Conservation (phyloP, 2,329 filamentous ascomycete genomes). For the Alternaria conjuncta region DNA sequence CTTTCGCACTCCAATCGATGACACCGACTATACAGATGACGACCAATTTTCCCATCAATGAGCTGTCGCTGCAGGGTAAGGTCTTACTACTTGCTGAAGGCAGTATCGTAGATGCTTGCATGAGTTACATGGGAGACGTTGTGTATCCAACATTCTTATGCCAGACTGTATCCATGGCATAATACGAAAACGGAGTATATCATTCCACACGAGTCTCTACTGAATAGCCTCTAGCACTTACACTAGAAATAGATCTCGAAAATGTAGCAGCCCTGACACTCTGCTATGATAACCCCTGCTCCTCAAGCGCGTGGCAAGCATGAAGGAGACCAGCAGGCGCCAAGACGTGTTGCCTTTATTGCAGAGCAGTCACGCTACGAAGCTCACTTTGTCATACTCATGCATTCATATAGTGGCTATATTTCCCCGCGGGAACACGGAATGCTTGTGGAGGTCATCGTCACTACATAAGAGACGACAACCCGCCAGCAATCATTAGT, state of each 20-base stretch:
- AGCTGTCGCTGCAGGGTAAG: background rate
- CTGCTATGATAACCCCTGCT: background rate
- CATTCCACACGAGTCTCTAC: background rate
- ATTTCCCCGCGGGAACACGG: constrained; percentile 33
- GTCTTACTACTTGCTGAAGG: background rate
- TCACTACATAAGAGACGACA: constrained; percentile 19
- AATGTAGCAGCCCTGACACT: background rate
- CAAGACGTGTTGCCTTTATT: constrained; percentile 38
- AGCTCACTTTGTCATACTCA: constrained; percentile 26
- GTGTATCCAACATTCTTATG: background rate
- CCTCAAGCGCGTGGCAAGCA: constrained; percentile 12
- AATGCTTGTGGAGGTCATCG: constrained; percentile 6
- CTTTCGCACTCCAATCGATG: constrained; percentile 14
- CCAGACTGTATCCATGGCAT: background rate
- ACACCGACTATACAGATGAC: background rate
- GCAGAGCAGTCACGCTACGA: constrained; percentile 34
- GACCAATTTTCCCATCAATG: constrained; percentile 8
- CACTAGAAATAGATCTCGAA: background rate
- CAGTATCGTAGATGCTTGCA: background rate
- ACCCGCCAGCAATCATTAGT: constrained; percentile 1
- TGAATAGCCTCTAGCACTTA: background rate
- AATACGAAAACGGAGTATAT: background rate
- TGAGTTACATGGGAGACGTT: background rate
- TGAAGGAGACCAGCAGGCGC: constrained; percentile 12
- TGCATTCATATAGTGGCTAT: constrained; percentile 31